Evolutionary conservation across 2,329 filamentous ascomycete genomes (phyloP).

Genomic region (Exophiala sideris): DNA sequence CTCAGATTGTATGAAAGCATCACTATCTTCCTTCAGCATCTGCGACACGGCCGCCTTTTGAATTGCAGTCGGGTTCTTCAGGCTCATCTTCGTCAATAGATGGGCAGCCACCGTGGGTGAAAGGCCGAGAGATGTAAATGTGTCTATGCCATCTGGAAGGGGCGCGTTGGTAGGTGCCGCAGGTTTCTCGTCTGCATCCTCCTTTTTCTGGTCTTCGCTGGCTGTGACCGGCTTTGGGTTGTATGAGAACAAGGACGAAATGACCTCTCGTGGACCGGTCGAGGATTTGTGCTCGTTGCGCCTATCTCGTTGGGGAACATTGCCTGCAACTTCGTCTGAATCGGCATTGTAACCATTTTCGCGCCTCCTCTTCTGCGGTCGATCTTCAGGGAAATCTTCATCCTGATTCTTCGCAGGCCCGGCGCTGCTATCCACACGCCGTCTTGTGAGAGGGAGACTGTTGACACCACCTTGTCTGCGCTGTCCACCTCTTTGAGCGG

Average conservation of each 20-base stretch:
- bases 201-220: slow-evolving; percentile 33
- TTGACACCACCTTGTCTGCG: slow-evolving; percentile 13
- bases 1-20: slow-evolving; percentile 95
- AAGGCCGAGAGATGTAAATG: slow-evolving; percentile 80
- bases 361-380: slow-evolving; percentile 42
- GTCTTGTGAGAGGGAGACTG: slow-evolving; percentile 10
- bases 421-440: background rate
- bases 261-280: slow-evolving; percentile 56
- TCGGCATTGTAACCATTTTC: slow-evolving; percentile 38
- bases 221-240: slow-evolving; percentile 68
- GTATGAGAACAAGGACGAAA: slow-evolving; percentile 88
- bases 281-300: slow-evolving; percentile 4
- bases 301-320: slow-evolving; percentile 3
- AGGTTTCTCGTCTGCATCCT: slow-evolving; percentile 45
- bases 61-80: slow-evolving; percentile 91
- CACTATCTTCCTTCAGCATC: slow-evolving; percentile 73
- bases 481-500: slow-evolving; percentile 53
- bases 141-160: slow-evolving; percentile 75
- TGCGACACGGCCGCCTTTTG: slow-evolving; percentile 85
- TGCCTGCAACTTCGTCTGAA: slow-evolving; percentile 11
- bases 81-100: slow-evolving; percentile 75
- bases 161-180: slow-evolving; percentile 86
- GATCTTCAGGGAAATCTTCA: slow-evolving; percentile 31
- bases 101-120: slow-evolving; percentile 77
- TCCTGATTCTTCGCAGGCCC: slow-evolving; percentile 26